phyloP scores from a whole-genome alignment of 345 rosid genomes.

The Citrus sp. region DNA sequence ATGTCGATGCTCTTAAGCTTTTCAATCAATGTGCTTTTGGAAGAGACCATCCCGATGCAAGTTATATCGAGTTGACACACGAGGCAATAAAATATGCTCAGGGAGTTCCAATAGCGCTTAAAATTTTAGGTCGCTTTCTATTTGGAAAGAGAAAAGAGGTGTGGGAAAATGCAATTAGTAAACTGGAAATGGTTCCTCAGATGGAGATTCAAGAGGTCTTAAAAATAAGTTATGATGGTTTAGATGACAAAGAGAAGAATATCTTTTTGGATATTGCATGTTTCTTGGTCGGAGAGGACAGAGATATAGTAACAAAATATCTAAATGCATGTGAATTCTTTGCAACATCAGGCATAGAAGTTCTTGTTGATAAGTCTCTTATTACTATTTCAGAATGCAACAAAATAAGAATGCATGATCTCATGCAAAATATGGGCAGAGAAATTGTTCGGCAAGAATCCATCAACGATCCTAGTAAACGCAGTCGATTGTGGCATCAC shows the following conservation, averaged over 20 bases:
- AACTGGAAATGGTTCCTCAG: not conserved
- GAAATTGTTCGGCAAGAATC: conserved; percentile 23
- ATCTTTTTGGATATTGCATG: conserved; percentile 43
- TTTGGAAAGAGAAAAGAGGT: not conserved
- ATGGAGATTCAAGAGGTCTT: not conserved
- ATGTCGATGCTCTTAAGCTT: no score
- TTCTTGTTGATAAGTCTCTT: conserved; percentile 27
- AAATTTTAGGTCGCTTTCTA: conserved; percentile 15
- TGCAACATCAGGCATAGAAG: not conserved
- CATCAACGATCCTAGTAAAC: conserved; percentile 6
- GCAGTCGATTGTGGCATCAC: conserved; percentile 14
- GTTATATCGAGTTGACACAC: not conserved
- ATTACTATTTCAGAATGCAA: conserved; percentile 4
- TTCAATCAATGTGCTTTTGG: no score
- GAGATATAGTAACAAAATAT: conserved; percentile 12
- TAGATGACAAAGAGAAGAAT: conserved; percentile 15
- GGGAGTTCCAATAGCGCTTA: conserved; percentile 21
- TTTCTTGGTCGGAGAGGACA: conserved; percentile 27
- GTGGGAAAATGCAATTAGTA: not conserved
- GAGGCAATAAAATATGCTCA: not conserved
- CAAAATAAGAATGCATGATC: conserved; percentile 32
- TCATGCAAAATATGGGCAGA: conserved; percentile 36
- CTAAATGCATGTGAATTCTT: conserved; percentile 11
- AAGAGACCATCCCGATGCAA: not conserved
- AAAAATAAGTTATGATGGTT: conserved; percentile 12